Base-by-base conservation (phyloP, 176 grass and related monocot genomes). In the Aegilops bicornis region DNA sequence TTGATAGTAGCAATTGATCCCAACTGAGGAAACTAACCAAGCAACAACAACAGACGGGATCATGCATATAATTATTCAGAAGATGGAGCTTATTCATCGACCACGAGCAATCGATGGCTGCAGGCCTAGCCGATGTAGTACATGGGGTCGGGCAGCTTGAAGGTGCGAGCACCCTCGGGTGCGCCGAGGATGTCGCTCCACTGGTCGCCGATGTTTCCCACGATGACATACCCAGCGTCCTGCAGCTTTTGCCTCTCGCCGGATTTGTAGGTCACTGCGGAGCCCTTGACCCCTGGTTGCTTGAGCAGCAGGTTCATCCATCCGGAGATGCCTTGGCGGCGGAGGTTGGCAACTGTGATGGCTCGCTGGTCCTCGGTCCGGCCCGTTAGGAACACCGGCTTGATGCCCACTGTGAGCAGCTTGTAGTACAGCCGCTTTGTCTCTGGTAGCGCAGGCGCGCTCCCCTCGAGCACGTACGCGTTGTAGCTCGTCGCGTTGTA, bases 161-260 rank as follows among this genome's bases (percentile, higher is more conserved):
- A 91, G 36, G 92, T 90, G 39, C 89, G 79, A 0, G 7, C 50
- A 0, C 82, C 86, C 80, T 90, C 81, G 0, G 83, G 83, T 11
- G 3, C 12, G 23, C 86, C 83, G 25, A 91, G 62, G 75, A 94
- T 63, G 56, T 91, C 92, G 39, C 86, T 89, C 92, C 89, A 94
- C 64, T 94, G 92, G 82, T 94, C 92, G 1, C 89, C 92, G 15
- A 88, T 89, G 86, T 79, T 89, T 17, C 83, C 89, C 13, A 88
- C 64, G 24, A 91, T 91, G 14, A 75, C 15, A 5, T 60, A 89
- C 2, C 92, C 86, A 0, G 82, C 64, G 40, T 76, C 76, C 65
- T 16, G 10, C n/a, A 94, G 69, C 80, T 89, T 88, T 37, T 78
- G 56, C 4, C 89, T 42, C 79, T 78, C 79, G 25, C 69, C 79